Evolutionary conservation across 2,329 filamentous ascomycete genomes (phyloP).

Genomic region (Epichloe coenophiala): DNA sequence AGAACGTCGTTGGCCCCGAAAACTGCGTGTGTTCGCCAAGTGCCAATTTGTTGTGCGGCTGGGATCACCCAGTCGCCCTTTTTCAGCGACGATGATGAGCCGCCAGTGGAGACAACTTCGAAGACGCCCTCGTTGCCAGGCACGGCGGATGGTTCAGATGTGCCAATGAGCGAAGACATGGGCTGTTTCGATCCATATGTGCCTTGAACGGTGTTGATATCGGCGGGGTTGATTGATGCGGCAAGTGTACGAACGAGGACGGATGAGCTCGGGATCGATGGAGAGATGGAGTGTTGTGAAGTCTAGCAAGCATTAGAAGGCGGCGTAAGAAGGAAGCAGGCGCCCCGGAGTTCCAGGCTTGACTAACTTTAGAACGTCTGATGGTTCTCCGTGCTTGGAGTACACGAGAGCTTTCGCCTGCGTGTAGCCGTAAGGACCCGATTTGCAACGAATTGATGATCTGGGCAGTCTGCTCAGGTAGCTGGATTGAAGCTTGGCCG

Average conservation of each 20-base stretch:
- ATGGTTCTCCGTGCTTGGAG: slow-evolving; percentile 60
- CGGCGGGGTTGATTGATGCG: slow-evolving; percentile 88
- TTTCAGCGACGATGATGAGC: slow-evolving; percentile 36
- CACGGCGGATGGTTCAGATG: slow-evolving; percentile 59
- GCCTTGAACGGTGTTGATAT: slow-evolving; percentile 96
- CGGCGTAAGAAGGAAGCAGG: not conserved
- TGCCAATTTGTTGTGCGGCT: slow-evolving; percentile 69
- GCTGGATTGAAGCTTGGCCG: slow-evolving; percentile 7
- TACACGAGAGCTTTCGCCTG: slow-evolving; percentile 75
- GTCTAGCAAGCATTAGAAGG: slow-evolving; percentile 22
- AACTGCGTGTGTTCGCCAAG: slow-evolving; percentile 85
- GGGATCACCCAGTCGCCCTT: slow-evolving; percentile 94
- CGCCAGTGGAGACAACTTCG: slow-evolving; percentile 64
- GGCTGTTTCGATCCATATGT: slow-evolving; percentile 79
- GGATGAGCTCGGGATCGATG: slow-evolving; percentile 47
- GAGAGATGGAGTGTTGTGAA: slow-evolving; percentile 69
- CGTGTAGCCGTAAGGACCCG: slow-evolving; percentile 63
- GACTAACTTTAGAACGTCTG: slow-evolving; percentile 49
- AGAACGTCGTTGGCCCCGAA: slow-evolving; percentile 45
- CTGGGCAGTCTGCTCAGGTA: slow-evolving; percentile 10
- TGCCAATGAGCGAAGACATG: slow-evolving; percentile 66
- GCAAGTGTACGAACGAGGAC: slow-evolving; percentile 80
- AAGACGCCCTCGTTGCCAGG: slow-evolving; percentile 90
- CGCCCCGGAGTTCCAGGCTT: no score
- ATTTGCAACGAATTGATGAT: slow-evolving; percentile 32